Conservation (phyloP, 176 grass and related monocot species). For the Bonia amplexicaulis region DNA sequence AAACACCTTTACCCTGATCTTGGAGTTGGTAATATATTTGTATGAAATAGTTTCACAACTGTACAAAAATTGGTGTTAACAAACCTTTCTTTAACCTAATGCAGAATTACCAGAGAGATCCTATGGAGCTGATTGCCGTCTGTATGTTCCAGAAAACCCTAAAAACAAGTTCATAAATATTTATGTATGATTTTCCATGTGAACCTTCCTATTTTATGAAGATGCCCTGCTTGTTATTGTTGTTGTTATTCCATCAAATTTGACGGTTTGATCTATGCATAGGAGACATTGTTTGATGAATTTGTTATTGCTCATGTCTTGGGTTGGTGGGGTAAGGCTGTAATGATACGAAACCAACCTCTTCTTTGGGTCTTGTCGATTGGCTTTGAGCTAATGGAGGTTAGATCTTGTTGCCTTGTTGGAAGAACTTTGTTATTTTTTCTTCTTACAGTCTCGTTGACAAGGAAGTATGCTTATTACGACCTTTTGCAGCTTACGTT, state of each 20-base stretch:
- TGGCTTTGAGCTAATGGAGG: constrained; percentile 99
- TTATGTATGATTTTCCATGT: constrained; percentile 80
- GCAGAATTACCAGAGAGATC: constrained; percentile 94
- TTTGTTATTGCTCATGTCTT: constrained; percentile 94
- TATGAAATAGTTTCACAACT: neutral
- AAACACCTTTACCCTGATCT: constrained; percentile 87
- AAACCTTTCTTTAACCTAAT: neutral
- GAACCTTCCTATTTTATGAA: constrained; percentile 45
- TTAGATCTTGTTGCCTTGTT: constrained; percentile 37
- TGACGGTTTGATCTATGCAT: constrained; percentile 37
- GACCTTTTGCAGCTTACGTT: constrained; percentile 74
- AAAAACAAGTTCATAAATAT: constrained; percentile 98
- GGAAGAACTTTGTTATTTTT: neutral
- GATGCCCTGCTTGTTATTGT: neutral
- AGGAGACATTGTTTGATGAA: constrained; percentile 98
- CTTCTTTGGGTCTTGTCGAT: constrained; percentile 94
- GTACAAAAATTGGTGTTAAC: neutral
- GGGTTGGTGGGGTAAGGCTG: constrained; percentile 99
- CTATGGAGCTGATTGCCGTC: constrained; percentile 86
- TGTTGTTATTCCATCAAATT: constrained; percentile 21
- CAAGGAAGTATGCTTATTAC: constrained; percentile 26
- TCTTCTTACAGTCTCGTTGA: constrained; percentile 11
- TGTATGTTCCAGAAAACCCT: constrained; percentile 97
- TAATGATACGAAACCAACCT: constrained; percentile 96
- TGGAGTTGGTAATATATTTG: constrained; percentile 68